Conservation (phyloP, 768 basidiomycete species). For the Phaeotremella skinneri region DNA sequence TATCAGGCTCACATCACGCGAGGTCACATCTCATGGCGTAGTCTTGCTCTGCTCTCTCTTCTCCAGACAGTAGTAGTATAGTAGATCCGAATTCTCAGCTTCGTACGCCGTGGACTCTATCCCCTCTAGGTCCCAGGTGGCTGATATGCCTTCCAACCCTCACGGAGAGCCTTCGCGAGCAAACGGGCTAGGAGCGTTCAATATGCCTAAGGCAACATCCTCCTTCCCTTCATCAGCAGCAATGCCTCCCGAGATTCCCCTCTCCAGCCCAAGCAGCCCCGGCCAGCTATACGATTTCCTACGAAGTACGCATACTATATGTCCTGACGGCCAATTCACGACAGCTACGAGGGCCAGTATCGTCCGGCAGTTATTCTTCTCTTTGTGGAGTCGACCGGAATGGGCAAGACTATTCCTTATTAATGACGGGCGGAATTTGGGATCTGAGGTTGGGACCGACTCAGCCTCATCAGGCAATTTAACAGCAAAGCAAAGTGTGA, state of each 20-base stretch:
- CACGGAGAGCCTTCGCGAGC: neutral
- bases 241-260: neutral
- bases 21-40: too few species aligned
- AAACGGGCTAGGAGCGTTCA: too few species aligned
- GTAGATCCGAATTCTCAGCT: too few species aligned
- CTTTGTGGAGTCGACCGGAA: constrained; percentile 14
- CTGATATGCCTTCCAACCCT: too few species aligned
- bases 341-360: constrained; percentile 10
- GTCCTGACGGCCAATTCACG: constrained; percentile 10
- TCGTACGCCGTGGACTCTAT: too few species aligned
- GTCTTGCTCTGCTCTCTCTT: too few species aligned
- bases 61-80: too few species aligned
- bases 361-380: constrained; percentile 12
- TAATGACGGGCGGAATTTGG: neutral
- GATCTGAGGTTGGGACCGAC: neutral
- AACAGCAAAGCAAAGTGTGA: neutral
- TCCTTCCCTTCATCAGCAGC: neutral
- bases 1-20: too few species aligned
- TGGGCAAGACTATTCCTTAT: constrained; percentile 17
- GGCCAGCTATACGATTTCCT: constrained; percentile 19
- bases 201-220: too few species aligned
- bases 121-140: too few species aligned
- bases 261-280: constrained; percentile 9
- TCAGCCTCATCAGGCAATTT: neutral
- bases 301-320: constrained; percentile 4